Base-by-base conservation (phyloP, 495 filamentous ascomycete genomes). In the Astrothelium subdiscretum region DNA sequence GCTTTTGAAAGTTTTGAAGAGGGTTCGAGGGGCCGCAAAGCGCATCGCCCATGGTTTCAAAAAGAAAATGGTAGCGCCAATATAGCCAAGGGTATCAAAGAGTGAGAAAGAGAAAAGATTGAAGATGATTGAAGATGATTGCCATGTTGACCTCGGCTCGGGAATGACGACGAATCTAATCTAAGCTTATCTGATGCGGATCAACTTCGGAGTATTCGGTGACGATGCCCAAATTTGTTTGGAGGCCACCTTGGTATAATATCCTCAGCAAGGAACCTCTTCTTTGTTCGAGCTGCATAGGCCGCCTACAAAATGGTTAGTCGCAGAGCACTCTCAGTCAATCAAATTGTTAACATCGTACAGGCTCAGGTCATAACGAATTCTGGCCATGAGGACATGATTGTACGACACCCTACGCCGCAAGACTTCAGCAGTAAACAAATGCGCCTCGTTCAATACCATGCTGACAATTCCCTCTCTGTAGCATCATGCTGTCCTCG, bases 321-420 rank as follows among this genome's bases (percentile, higher is more conserved):
- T 26, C 12, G 4, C n/a, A 24, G 8, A 58, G 6, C 15, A 4
- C 12, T 29, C 4, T 32, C 8, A 4, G 54, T 26, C 4, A 6
- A 4, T 0, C 3, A 2, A 4, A 8, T 11, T 35, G n/a, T 31
- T 59, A n/a, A 59, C n/a, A 32, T 62, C 18, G 3, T 31, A 24
- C 65, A 89, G 87, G 87, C 90, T 65, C 89, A 95, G 81, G 84
- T 91, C 66, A 91, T 92, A 71, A 85, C 90, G 43, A 92, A 92
- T 75, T 89, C 89, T 63, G 87, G 89, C 71, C 94, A 98, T 77
- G 95, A 97, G 86, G 92, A 96, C 74, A 97, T 98, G 92, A 97
- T 98, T 81, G 92, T 97, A 90, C 72, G 90, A 85, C 68, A 31
- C 60, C 61, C 63, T 26, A 20, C 0, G 40, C 59, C 27, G 43